A percentile compares a stretch with the other conserved stretches of the same genome.
Conservation (phyloP, 2,329 filamentous ascomycete species). For the Fusarium sp. region DNA sequence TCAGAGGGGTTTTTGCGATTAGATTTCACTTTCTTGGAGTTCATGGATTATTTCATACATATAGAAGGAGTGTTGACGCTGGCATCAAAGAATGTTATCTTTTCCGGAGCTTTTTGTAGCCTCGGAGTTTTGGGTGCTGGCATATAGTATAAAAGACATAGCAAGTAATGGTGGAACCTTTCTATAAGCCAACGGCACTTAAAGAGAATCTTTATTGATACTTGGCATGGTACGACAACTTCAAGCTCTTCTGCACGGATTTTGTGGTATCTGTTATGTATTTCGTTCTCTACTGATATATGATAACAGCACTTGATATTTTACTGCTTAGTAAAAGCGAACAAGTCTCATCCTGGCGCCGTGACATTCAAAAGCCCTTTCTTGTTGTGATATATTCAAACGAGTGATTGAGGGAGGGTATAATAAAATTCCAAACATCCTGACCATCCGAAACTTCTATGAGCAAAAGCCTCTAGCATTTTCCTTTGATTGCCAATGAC, state of each 20-base stretch:
- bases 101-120: too few species aligned
- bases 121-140: neutral
- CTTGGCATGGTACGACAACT: neutral
- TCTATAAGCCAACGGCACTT: neutral
- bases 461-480: constrained; percentile 15
- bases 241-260: neutral
- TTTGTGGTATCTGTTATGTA: too few species aligned
- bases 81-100: neutral
- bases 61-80: neutral
- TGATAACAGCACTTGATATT: too few species aligned
- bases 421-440: neutral
- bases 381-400: too few species aligned
- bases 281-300: too few species aligned
- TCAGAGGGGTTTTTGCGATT: neutral
- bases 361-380: neutral
- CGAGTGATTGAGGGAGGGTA: neutral
- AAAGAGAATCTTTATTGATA: neutral
- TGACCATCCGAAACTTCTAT: neutral
- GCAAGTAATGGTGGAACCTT: neutral
- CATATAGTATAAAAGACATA: too few species aligned
- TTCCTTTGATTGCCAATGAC: constrained; percentile 19
- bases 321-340: too few species aligned
- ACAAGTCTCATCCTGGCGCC: neutral
- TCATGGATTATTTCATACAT: neutral
- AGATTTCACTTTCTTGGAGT: neutral